Evolutionary conservation across 1,139 yeast species (phyloP).

Genomic region (Saccharomyces hybrid): DNA sequence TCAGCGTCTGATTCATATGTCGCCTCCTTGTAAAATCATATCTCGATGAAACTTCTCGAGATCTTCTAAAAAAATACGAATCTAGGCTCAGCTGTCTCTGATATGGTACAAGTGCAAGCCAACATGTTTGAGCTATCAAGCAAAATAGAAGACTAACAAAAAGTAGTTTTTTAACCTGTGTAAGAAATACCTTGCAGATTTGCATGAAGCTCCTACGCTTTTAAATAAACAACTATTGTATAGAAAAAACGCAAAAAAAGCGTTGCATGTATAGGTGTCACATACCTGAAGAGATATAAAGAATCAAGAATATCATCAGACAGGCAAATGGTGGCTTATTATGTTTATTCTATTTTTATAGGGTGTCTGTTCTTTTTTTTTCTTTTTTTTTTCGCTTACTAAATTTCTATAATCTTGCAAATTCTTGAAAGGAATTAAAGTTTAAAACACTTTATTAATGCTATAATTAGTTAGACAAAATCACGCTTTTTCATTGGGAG

Average conservation of each 20-base stretch:
- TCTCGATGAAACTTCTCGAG: constrained; percentile 8
- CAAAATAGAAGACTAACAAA: not conserved
- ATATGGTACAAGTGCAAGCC: not conserved
- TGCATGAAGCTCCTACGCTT: not conserved
- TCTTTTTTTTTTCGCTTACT: not conserved
- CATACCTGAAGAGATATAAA: not conserved
- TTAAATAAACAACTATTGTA: not conserved
- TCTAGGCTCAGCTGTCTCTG: not conserved
- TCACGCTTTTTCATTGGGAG: not conserved
- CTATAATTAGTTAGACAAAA: not conserved
- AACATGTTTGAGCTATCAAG: not conserved
- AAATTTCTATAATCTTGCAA: not conserved
- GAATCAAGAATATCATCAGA: not conserved
- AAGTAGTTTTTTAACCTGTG: not conserved
- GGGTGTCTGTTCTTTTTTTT: not conserved
- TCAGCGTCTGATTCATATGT: constrained; percentile 9
- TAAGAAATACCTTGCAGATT: not conserved
- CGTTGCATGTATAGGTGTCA: not conserved
- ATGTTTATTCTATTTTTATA: not conserved
- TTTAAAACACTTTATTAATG: not conserved
- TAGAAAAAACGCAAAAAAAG: not conserved
- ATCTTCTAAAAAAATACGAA: constrained; percentile 7
- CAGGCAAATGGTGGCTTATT: not conserved
- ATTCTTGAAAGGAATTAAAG: not conserved
- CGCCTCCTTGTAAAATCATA: constrained; percentile 12